phyloP scores from a whole-genome alignment of 1,139 yeast genomes.

The Suhomyces ambrosiae region DNA sequence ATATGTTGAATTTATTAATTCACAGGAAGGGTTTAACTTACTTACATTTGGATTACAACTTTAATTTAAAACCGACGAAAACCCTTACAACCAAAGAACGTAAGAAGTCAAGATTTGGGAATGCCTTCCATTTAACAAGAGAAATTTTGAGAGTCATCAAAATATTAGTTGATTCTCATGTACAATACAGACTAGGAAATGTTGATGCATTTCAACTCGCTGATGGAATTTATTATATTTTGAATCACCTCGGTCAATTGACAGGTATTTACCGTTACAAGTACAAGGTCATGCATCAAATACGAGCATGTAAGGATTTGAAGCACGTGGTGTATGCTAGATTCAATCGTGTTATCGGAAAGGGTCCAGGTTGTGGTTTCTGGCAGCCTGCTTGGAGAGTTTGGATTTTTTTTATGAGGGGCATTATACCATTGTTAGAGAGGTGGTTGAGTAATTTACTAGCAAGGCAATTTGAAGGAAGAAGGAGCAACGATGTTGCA shows the following conservation, averaged over 20 bases:
- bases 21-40: slow-evolving; percentile 92
- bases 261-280: slow-evolving; percentile 97
- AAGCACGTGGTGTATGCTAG: slow-evolving; percentile 87
- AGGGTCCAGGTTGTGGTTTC: slow-evolving; percentile 98
- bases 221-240: slow-evolving; percentile 86
- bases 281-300: slow-evolving; percentile 97
- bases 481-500: slow-evolving; percentile 88
- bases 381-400: slow-evolving; percentile 99
- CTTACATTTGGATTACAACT: slow-evolving; percentile 91
- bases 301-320: slow-evolving; percentile 91
- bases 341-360: slow-evolving; percentile 81
- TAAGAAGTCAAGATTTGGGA: slow-evolving; percentile 93
- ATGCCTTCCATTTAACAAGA: slow-evolving; percentile 91
- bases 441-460: slow-evolving; percentile 93
- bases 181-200: slow-evolving; percentile 85
- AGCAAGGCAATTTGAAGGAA: slow-evolving; percentile 94
- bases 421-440: slow-evolving; percentile 89
- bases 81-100: slow-evolving; percentile 96
- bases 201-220: slow-evolving; percentile 93
- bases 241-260: slow-evolving; percentile 91
- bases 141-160: slow-evolving; percentile 83
- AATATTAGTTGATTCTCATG: slow-evolving; percentile 89
- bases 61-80: slow-evolving; percentile 93
- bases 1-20: slow-evolving; percentile 85
- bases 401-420: slow-evolving; percentile 91